Evolutionary conservation across 352 stramenopile species (phyloP), one percentile per base, ranked within the genome.

Genomic region (Globisporangium rhizosaccharum): DNA sequence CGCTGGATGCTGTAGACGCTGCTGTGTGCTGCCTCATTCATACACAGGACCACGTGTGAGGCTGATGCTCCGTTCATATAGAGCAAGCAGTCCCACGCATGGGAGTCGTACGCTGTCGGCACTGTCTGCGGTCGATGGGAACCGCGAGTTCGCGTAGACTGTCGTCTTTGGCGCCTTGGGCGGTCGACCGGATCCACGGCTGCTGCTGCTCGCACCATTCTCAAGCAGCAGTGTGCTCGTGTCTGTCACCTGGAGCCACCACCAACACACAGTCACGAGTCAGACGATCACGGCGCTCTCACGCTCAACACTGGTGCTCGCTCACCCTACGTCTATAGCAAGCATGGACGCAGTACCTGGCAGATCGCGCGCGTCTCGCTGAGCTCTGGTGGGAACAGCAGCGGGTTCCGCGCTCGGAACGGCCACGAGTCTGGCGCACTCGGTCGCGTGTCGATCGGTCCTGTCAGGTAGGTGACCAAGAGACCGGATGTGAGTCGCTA

Each of bases 121-220:
- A 56, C 0, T 20, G 18, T 20, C 8, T 37, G 1, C 53, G 42
- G 59, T 37, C 2, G 30, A 55, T 26, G 65, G 68, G 53, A 94
- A 92, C 28, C 85, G 72, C 11, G 85, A 92, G 53, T 92, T 94
- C 2, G 76, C 70, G 56, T 88, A 90, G 17, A 94, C 71, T 0
- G 72, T 94, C 55, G 67, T 66, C 60, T 78, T 75, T 46, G 63
- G 72, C 18, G 56, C 59, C 18, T 61, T 75, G 8, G 72, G 49
- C 18, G 69, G 70, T 3, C 62, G 66, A 53, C 69, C 68, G 25
- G 46, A 51, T 12, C 62, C 39, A 45, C 61, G 45, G 9, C 71
- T 72, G 9, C 50, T 49, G 17, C 66, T 75, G 11, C 47, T 48
- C 10, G 5, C 33, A 15, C 62, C 65, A 52, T 79, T 82, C 56